Percentiles rank a stretch among this genome's conserved stretches.
These are phyloP conservation scores for Periconia sp. DNA, from an alignment of 2,329 filamentous ascomycete genomes.

Conservation along the genomic window DNA sequence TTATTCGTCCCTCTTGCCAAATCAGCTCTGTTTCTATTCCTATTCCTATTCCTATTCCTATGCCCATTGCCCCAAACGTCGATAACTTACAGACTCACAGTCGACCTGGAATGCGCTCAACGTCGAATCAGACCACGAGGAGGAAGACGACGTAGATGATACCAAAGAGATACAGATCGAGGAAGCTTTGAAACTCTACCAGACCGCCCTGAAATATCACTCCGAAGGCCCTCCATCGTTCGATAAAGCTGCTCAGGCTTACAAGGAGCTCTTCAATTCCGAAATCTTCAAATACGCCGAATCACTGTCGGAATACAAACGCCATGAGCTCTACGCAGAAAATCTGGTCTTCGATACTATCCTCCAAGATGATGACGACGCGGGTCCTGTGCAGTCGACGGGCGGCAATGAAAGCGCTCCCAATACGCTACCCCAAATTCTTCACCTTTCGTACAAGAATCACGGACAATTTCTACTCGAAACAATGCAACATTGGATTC, in stretches of 20 bases:
- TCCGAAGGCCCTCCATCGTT: constrained; percentile 80
- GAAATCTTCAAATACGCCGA: constrained; percentile 95
- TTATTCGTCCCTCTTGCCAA: no score
- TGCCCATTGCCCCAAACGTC: neutral
- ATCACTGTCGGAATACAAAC: constrained; percentile 79
- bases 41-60: neutral
- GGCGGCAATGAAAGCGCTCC: constrained; percentile 72
- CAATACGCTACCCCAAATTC: constrained; percentile 81
- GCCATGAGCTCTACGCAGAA: constrained; percentile 59
- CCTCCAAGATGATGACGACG: constrained; percentile 42
- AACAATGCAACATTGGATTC: constrained; percentile 57
- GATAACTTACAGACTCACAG: constrained; percentile 13
- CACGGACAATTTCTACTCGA: constrained; percentile 92
- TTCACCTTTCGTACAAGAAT: constrained; percentile 95
- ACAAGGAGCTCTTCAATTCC: constrained; percentile 81
- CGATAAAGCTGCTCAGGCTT: constrained; percentile 75
- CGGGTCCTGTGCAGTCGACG: constrained; percentile 49
- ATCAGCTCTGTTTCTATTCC: neutral
- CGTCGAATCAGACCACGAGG: constrained; percentile 86
- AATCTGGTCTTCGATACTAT: constrained; percentile 46
- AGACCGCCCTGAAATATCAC: constrained; percentile 86
- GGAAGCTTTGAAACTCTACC: constrained; percentile 92
- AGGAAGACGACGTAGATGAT: constrained; percentile 90
- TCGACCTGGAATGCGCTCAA: constrained; percentile 83
- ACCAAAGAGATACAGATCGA: constrained; percentile 97